Evolutionary conservation across 192 early-diverging fungal genomes (phyloP).

Genomic region (Entomortierella lignicola): DNA sequence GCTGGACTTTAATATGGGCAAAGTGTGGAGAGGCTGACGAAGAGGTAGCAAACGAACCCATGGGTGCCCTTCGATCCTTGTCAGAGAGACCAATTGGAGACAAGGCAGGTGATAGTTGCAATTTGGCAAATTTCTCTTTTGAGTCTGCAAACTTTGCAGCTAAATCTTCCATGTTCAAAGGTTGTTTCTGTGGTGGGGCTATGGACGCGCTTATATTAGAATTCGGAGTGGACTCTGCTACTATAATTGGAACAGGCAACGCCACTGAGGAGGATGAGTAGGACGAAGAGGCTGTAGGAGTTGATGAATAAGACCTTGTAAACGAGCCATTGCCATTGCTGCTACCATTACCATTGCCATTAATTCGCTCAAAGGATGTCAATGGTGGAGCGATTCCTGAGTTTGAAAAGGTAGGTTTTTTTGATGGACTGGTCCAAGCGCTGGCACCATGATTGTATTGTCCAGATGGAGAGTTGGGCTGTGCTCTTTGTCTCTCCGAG

Average conservation of each 20-base stretch:
- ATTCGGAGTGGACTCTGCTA: conserved; percentile 1
- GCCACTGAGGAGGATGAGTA: conserved; percentile 2
- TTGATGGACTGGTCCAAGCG: conserved; percentile 1
- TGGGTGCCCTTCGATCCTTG: conserved; percentile 38
- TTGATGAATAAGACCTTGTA: conserved; percentile 1
- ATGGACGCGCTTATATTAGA: neutral
- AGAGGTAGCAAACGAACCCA: conserved; percentile 30
- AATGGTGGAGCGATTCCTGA: neutral
- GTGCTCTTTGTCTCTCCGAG: conserved; percentile 9
- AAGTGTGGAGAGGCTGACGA: conserved; percentile 17
- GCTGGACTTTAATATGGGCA: conserved; percentile 44
- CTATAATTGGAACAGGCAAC: neutral
- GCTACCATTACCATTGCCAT: neutral
- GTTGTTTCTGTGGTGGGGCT: conserved; percentile 11
- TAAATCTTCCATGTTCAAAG: conserved; percentile 43
- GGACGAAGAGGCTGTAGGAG: neutral
- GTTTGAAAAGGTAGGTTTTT: neutral
- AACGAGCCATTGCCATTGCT: conserved; percentile 14
- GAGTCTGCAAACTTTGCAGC: conserved; percentile 48
- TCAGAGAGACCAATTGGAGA: conserved; percentile 14
- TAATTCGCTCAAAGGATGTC: neutral
- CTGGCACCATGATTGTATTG: neutral
- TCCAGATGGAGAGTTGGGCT: neutral
- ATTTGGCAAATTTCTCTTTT: conserved; percentile 33
- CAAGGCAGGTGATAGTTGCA: conserved; percentile 39